phyloP scores from a whole-genome alignment of 805 yeast genomes.

The Kregervanrija pseudodelftensis region DNA sequence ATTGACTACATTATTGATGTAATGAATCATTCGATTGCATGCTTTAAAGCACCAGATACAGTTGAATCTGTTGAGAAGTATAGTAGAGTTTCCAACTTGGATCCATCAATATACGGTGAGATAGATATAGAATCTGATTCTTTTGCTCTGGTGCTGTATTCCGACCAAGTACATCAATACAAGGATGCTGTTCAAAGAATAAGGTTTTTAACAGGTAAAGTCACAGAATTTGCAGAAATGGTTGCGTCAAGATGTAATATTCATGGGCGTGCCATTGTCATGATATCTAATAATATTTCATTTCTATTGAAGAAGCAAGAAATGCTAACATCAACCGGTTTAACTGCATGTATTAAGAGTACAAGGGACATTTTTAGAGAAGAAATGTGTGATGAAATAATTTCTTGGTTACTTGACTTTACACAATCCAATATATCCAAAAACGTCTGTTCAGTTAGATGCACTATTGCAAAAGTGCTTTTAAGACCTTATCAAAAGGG shows the following conservation, averaged over 20 bases:
- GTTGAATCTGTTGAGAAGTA: slow-evolving; percentile 17
- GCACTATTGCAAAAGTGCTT: slow-evolving; percentile 49
- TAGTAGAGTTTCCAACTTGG: slow-evolving; percentile 21
- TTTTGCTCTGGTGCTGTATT: slow-evolving; percentile 58
- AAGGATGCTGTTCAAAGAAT: slow-evolving; percentile 67
- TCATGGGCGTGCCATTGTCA: slow-evolving; percentile 64
- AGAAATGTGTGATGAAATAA: slow-evolving; percentile 68
- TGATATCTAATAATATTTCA: slow-evolving; percentile 45
- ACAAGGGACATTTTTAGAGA: slow-evolving; percentile 69
- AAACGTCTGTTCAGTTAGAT: slow-evolving; percentile 39
- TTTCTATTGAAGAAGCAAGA: slow-evolving; percentile 47
- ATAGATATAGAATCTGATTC: slow-evolving; percentile 37
- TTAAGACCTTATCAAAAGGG: slow-evolving; percentile 60
- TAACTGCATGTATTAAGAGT: slow-evolving; percentile 58
- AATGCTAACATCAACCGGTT: slow-evolving; percentile 54
- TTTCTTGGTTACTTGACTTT: slow-evolving; percentile 58
- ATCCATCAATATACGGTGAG: slow-evolving; percentile 37
- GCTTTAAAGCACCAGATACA: slow-evolving; percentile 22
- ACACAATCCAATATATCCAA: slow-evolving; percentile 47
- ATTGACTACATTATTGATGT: slow-evolving; percentile 61
- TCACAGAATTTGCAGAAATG: slow-evolving; percentile 62
- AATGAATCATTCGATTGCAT: slow-evolving; percentile 41
- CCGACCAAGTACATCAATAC: slow-evolving; percentile 72
- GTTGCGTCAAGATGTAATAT: slow-evolving; percentile 55
- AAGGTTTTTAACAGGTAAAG: slow-evolving; percentile 55